Conservation (phyloP, 1,284 basidiomycete species). For the Irpex lacteus region DNA sequence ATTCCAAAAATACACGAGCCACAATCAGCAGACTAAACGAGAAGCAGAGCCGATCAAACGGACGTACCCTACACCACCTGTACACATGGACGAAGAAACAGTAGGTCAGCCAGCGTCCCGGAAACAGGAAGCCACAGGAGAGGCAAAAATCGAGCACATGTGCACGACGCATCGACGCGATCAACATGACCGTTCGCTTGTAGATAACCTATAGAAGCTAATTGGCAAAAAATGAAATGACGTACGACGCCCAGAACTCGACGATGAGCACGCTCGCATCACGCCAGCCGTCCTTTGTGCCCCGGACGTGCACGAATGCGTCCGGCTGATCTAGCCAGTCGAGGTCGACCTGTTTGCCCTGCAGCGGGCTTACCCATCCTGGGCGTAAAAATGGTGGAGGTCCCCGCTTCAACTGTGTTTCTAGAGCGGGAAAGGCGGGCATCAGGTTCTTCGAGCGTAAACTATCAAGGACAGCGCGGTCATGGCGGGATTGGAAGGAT, state of each 20-base stretch:
- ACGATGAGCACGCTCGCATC: constrained; percentile 27
- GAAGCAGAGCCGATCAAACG: neutral
- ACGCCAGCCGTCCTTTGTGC: constrained; percentile 27
- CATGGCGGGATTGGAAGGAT: constrained; percentile 24
- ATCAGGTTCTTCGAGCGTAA: constrained; percentile 28
- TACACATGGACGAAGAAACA: neutral
- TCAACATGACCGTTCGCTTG: constrained; percentile 1
- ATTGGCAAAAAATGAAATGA: constrained; percentile 6
- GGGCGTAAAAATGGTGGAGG: constrained; percentile 31
- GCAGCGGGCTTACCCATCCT: constrained; percentile 30
- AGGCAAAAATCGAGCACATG: too few species aligned
- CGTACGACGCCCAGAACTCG: constrained; percentile 34
- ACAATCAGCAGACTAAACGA: neutral
- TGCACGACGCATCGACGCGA: neutral
- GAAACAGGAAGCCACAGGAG: neutral
- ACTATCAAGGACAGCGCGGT: constrained; percentile 22
- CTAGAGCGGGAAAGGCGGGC: constrained; percentile 29
- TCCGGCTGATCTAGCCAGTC: constrained; percentile 27
- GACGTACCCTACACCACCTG: constrained; percentile 21
- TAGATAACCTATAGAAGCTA: neutral
- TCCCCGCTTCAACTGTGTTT: constrained; percentile 29
- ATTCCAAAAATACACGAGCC: neutral
- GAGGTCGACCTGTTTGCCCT: constrained; percentile 27
- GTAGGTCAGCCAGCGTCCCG: neutral
- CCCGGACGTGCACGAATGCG: constrained; percentile 27